phyloP scores from a whole-genome alignment of 139 green algal genomes.

The Nannochloris sp. region DNA sequence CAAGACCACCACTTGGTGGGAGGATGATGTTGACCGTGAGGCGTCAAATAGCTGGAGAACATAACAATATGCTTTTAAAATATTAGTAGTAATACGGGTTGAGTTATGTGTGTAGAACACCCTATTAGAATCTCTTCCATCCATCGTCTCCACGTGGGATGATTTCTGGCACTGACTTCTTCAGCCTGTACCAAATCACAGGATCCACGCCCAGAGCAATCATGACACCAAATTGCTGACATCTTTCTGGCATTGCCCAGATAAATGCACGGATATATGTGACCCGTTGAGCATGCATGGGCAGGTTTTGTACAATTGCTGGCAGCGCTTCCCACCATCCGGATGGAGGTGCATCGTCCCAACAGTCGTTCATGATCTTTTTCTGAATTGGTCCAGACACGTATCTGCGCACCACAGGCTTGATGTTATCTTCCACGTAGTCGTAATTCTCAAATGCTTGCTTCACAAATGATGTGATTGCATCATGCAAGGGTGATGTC shows the following conservation, averaged over 20 bases:
- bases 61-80: conserved; percentile 17
- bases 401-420: conserved; percentile 32
- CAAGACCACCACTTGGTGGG: conserved; percentile 87
- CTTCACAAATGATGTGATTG: conserved; percentile 2
- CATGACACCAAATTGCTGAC: conserved; percentile 23
- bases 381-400: conserved; percentile 28
- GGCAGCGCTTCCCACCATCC: conserved; percentile 32
- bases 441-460: neutral
- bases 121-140: conserved; percentile 19
- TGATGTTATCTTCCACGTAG: conserved; percentile 31
- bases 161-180: conserved; percentile 19
- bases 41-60: conserved; percentile 56
- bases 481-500: neutral
- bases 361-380: conserved; percentile 27
- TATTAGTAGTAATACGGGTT: too few species aligned
- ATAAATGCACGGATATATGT: conserved; percentile 41
- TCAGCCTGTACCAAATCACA: conserved; percentile 5
- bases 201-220: conserved; percentile 18
- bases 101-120: too few species aligned
- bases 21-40: conserved; percentile 69
- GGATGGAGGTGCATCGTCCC: conserved; percentile 21
- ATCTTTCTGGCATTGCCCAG: conserved; percentile 38
- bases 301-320: conserved; percentile 32
- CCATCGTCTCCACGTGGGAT: conserved; percentile 19
- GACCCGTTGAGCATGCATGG: conserved; percentile 32